Evolutionary conservation across 1,284 basidiomycete species (phyloP).

Genomic region (Cutaneotrichosporon dermatis): DNA sequence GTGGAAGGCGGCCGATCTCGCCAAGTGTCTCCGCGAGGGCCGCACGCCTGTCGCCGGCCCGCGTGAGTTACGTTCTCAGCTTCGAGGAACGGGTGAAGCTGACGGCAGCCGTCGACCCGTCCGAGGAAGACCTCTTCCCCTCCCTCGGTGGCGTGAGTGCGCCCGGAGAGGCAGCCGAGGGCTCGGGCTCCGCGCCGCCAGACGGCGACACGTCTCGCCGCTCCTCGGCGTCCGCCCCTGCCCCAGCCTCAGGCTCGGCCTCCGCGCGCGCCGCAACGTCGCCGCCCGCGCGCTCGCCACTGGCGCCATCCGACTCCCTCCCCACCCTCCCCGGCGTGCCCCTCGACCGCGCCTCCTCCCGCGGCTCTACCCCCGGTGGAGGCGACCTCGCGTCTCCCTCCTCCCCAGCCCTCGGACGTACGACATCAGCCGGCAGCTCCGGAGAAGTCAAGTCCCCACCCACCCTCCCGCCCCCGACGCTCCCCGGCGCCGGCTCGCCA

Average conservation of each 20-base stretch:
- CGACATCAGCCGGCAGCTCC: no score
- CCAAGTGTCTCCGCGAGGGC: constrained; percentile 47
- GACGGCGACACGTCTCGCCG: background rate
- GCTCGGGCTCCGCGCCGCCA: no score
- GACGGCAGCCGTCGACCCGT: constrained; percentile 23
- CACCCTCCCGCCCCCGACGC: background rate
- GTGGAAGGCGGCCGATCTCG: constrained; percentile 50
- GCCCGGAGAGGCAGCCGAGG: no score
- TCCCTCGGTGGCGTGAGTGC: background rate
- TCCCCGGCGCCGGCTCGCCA: no score
- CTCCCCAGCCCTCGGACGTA: no score
- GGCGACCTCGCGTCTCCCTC: background rate
- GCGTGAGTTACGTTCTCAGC: no score
- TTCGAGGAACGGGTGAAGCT: no score
- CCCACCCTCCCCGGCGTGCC: background rate
- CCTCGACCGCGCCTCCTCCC: background rate
- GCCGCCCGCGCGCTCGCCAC: background rate
- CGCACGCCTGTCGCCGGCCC: constrained; percentile 43
- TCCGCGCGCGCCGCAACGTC: constrained; percentile 9
- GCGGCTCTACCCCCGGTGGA: background rate
- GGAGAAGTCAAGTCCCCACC: no score
- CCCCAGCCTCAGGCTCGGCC: background rate
- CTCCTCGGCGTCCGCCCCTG: background rate
- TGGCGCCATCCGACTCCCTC: background rate
- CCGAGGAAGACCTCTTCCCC: background rate